Percentiles rank a stretch among this genome's conserved stretches.
These are phyloP conservation scores for Xylona heveae DNA, from an alignment of 495 filamentous ascomycete genomes.

Conservation along the genomic window DNA sequence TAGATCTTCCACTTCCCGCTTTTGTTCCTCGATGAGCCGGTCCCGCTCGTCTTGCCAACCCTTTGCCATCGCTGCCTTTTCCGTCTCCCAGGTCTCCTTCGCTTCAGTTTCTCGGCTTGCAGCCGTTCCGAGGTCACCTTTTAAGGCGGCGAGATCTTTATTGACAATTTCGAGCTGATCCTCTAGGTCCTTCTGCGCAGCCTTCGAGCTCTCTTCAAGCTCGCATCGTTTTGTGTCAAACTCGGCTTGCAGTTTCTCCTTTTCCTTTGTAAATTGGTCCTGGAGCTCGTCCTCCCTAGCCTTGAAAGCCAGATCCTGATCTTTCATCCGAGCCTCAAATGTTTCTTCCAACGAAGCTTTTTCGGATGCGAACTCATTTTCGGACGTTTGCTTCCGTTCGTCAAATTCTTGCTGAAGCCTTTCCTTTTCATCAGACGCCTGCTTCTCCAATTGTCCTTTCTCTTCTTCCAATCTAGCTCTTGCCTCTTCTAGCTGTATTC, in stretches of 20 bases:
- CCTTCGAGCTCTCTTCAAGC: slow-evolving; percentile 1
- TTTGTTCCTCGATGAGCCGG: not conserved
- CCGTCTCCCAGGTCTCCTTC: slow-evolving; percentile 9
- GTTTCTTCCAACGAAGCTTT: slow-evolving; percentile 9
- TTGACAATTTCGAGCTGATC: slow-evolving; percentile 1
- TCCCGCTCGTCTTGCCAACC: not conserved
- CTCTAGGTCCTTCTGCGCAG: slow-evolving; percentile 9
- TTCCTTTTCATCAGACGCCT: no score
- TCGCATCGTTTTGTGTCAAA: no score
- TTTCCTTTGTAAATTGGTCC: slow-evolving; percentile 8
- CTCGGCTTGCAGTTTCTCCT: slow-evolving; percentile 8
- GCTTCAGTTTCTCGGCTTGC: slow-evolving; percentile 9
- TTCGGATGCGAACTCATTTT: slow-evolving; percentile 7
- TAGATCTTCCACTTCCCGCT: slow-evolving; percentile 2
- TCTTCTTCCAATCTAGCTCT: slow-evolving; percentile 2
- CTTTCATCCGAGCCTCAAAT: no score
- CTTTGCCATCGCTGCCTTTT: slow-evolving; percentile 7
- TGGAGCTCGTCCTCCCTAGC: slow-evolving; percentile 7
- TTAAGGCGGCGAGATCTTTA: slow-evolving; percentile 9
- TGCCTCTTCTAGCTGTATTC: not conserved
- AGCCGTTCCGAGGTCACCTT: slow-evolving; percentile 9
- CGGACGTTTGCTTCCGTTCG: slow-evolving; percentile 1
- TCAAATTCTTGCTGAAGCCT: no score
- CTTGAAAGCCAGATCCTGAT: no score
- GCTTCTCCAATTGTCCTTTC: slow-evolving; percentile 1